These are phyloP conservation scores for Vaccinium corymbosum DNA, from an alignment of 148 eudicot genomes.

Conservation along the genomic window DNA sequence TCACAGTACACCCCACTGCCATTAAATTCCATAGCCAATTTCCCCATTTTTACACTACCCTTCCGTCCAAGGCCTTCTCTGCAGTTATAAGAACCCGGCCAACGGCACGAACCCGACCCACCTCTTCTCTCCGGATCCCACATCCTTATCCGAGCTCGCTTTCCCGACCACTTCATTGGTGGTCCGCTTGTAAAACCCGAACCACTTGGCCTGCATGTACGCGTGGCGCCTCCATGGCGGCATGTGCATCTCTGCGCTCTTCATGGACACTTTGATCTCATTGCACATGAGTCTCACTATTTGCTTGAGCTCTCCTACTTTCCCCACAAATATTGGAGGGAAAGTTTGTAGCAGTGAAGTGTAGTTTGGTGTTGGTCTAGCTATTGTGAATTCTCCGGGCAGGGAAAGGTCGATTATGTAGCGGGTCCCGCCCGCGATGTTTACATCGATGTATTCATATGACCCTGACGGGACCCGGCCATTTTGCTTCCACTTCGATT, in stretches of 20 bases:
- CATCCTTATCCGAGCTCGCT: background rate
- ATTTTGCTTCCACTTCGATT: conserved; percentile 70
- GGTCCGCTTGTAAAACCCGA: conserved; percentile 55
- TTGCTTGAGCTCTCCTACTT: conserved; percentile 43
- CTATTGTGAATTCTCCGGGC: conserved; percentile 54
- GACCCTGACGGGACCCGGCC: conserved; percentile 46
- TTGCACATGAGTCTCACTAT: conserved; percentile 50
- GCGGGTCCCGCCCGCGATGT: conserved; percentile 27
- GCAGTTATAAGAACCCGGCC: conserved; percentile 30
- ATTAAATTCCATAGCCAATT: conserved; percentile 40
- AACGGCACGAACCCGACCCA: conserved; percentile 44
- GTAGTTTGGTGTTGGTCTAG: conserved; percentile 48
- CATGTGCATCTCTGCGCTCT: conserved; percentile 35
- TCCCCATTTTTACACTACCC: conserved; percentile 40
- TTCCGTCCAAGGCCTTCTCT: conserved; percentile 35
- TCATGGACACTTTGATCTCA: conserved; percentile 59
- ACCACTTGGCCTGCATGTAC: conserved; percentile 73
- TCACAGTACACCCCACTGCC: background rate
- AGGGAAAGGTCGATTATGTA: conserved; percentile 54
- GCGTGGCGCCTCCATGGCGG: conserved; percentile 74
- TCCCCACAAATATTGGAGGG: conserved; percentile 49
- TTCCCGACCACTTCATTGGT: conserved; percentile 24
- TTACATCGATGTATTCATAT: conserved; percentile 73
- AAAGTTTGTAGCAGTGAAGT: conserved; percentile 38
- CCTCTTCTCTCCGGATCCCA: conserved; percentile 21